These are phyloP conservation scores for Salix brachista DNA, from an alignment of 345 rosid species.

Conservation along the genomic window DNA sequence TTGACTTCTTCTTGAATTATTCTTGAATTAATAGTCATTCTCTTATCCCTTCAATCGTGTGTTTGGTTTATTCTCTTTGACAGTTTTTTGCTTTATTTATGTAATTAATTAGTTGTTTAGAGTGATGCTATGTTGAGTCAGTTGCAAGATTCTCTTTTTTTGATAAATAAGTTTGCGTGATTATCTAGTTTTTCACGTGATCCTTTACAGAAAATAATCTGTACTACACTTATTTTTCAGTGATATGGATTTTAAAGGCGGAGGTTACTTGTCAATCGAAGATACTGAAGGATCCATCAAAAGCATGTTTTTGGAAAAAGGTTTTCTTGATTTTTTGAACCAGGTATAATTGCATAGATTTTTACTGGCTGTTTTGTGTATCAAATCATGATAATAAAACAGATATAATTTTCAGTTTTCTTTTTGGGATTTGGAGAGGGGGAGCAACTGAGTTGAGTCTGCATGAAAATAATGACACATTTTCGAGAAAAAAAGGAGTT, in stretches of 20 bases:
- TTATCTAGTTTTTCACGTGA: too few species aligned
- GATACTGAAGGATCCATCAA: constrained; percentile 48
- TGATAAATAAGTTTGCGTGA: neutral
- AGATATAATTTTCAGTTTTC: too few species aligned
- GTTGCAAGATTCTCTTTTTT: neutral
- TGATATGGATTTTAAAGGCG: constrained; percentile 31
- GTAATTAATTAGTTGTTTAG: neutral
- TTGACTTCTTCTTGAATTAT: neutral
- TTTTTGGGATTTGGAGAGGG: neutral
- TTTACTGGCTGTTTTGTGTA: neutral
- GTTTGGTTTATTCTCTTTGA: neutral
- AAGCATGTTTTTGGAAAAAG: constrained; percentile 55
- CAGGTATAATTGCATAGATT: constrained; percentile 41
- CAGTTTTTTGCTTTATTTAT: neutral
- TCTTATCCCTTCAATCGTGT: neutral
- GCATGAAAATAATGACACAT: too few species aligned
- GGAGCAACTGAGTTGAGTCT: neutral
- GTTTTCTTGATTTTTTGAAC: constrained; percentile 64
- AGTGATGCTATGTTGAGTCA: neutral
- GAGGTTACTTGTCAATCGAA: constrained; percentile 59
- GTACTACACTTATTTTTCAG: constrained; percentile 30
- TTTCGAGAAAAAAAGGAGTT: neutral
- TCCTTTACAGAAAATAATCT: neutral
- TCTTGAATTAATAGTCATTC: neutral
- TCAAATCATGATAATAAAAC: too few species aligned